Percentiles rank a stretch among this genome's conserved stretches.
These are phyloP conservation scores for Ettlia oleoabundans DNA, from an alignment of 139 green algal genomes.

Conservation along the genomic window DNA sequence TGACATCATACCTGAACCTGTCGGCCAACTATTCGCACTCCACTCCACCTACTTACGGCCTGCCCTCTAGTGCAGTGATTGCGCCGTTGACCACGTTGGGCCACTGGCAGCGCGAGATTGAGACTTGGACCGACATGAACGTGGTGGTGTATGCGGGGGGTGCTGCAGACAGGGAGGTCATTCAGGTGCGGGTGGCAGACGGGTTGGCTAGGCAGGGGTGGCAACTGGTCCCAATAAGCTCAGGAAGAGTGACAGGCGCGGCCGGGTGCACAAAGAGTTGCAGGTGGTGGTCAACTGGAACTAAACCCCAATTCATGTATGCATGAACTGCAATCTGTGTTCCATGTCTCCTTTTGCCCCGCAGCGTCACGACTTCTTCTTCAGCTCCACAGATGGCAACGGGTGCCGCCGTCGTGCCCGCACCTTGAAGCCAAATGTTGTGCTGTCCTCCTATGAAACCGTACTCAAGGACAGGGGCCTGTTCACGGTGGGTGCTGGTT, in stretches of 20 bases:
- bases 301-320: too few relatives aligned
- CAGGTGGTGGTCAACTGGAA: too few relatives aligned
- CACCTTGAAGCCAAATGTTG: constrained; percentile 64
- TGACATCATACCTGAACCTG: too few relatives aligned
- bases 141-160: constrained; percentile 79
- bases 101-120: constrained; percentile 93
- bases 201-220: too few relatives aligned
- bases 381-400: neutral
- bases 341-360: neutral
- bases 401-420: neutral
- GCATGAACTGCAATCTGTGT: neutral
- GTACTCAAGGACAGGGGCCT: constrained; percentile 48
- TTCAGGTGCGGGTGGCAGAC: constrained; percentile 41
- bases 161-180: constrained; percentile 65
- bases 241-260: neutral
- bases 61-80: constrained; percentile 60
- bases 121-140: constrained; percentile 92
- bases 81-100: constrained; percentile 92
- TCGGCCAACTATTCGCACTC: too few relatives aligned
- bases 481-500: constrained; percentile 33
- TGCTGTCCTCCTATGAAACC: constrained; percentile 84
- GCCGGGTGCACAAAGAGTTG: neutral
- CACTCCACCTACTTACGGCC: too few relatives aligned
- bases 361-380: constrained; percentile 71
- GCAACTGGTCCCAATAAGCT: too few relatives aligned